Conservation (phyloP, 768 basidiomycete genomes). For the Thelephora ganbajun region DNA sequence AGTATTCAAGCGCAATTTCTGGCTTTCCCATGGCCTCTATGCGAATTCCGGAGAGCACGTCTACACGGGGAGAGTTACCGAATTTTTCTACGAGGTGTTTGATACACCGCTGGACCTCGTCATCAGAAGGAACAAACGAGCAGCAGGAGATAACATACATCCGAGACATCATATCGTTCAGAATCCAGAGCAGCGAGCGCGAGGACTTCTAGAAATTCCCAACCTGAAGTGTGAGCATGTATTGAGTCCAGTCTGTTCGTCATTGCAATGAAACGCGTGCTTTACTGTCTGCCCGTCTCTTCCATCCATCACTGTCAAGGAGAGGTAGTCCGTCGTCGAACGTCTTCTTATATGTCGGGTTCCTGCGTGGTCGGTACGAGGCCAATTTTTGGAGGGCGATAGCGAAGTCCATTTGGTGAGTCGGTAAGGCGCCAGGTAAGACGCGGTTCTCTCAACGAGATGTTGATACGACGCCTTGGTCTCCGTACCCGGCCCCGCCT, state of each 20-base stretch:
- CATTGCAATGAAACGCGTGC: slow-evolving; percentile 7
- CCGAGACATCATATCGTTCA: slow-evolving; percentile 56
- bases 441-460: not conserved
- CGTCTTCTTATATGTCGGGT: slow-evolving; percentile 20
- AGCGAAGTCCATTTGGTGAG: slow-evolving; percentile 16
- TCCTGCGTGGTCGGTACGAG: slow-evolving; percentile 17
- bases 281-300: slow-evolving; percentile 18
- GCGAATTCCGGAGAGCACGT: slow-evolving; percentile 64
- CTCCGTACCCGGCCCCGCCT: not conserved
- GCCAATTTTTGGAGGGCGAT: slow-evolving; percentile 21
- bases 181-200: slow-evolving; percentile 66
- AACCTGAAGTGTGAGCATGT: slow-evolving; percentile 30
- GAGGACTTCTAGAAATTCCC: slow-evolving; percentile 73
- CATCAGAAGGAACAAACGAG: not conserved
- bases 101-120: slow-evolving; percentile 39
- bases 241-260: slow-evolving; percentile 4
- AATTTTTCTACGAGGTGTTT: slow-evolving; percentile 51
- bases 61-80: slow-evolving; percentile 66
- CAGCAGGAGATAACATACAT: slow-evolving; percentile 33
- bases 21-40: slow-evolving; percentile 55
- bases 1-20: slow-evolving; percentile 46
- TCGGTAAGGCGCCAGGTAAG: not conserved
- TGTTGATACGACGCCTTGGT: not conserved
- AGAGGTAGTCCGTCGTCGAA: slow-evolving; percentile 19
- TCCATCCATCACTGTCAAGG: slow-evolving; percentile 15